A percentile compares a stretch with the other conserved stretches of the same genome.
These are phyloP conservation scores for Ustilago hordei DNA, from an alignment of 1,284 basidiomycete genomes.

Conservation along the genomic window DNA sequence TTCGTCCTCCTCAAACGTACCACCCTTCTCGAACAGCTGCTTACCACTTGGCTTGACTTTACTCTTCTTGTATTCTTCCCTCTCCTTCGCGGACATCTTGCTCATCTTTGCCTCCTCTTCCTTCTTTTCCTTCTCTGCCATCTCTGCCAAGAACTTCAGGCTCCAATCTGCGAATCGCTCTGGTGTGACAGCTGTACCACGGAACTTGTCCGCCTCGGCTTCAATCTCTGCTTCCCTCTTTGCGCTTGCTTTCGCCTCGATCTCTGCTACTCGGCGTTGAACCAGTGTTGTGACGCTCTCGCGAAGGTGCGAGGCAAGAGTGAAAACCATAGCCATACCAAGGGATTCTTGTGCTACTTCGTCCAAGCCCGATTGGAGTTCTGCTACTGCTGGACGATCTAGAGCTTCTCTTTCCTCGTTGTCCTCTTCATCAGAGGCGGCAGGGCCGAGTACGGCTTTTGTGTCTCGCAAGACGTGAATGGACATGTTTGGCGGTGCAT, in stretches of 20 bases:
- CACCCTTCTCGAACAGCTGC: conserved; percentile 60
- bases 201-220: conserved; percentile 88
- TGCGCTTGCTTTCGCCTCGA: conserved; percentile 74
- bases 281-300: conserved; percentile 77
- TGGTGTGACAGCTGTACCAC: conserved; percentile 87
- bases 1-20: conserved; percentile 52
- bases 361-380: conserved; percentile 73
- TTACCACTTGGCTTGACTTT: conserved; percentile 77
- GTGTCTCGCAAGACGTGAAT: conserved; percentile 75
- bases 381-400: conserved; percentile 25
- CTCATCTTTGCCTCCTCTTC: conserved; percentile 87
- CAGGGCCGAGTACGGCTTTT: conserved; percentile 45
- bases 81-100: conserved; percentile 80
- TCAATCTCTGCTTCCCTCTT: conserved; percentile 79
- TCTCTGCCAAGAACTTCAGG: conserved; percentile 74
- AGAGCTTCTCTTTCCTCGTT: conserved; percentile 4
- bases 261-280: conserved; percentile 74
- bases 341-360: conserved; percentile 84
- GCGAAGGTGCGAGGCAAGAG: conserved; percentile 85
- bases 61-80: conserved; percentile 84
- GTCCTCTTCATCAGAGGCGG: conserved; percentile 20
- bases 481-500: conserved; percentile 80
- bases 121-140: conserved; percentile 73
- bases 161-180: conserved; percentile 87
- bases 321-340: conserved; percentile 98